phyloP scores from a whole-genome alignment of 2,329 filamentous ascomycete genomes.

The Aaosphaeria arxii region DNA sequence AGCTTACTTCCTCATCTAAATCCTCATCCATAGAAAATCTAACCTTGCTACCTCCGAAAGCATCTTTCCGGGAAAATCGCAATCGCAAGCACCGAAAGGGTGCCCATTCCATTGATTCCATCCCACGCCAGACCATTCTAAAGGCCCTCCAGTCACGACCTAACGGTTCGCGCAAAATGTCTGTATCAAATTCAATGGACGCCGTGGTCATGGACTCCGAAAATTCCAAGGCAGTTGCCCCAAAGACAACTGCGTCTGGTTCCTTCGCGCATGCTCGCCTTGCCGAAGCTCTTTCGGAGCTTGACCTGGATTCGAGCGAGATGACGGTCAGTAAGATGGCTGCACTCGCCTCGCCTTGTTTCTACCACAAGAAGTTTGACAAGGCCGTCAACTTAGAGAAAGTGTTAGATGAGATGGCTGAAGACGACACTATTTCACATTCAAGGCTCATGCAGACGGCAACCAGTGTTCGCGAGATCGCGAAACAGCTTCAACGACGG shows the following conservation, averaged over 20 bases:
- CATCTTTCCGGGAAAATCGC: slow-evolving; percentile 34
- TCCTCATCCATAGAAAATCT: slow-evolving; percentile 37
- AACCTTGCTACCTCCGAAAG: slow-evolving; percentile 26
- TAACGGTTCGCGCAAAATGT: slow-evolving; percentile 49
- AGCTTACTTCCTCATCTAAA: slow-evolving; percentile 9
- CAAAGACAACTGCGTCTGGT: slow-evolving; percentile 25
- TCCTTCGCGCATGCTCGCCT: slow-evolving; percentile 53
- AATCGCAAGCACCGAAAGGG: slow-evolving; percentile 37
- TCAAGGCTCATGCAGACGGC: slow-evolving; percentile 93
- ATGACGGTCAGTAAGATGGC: slow-evolving; percentile 51
- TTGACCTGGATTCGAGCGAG: slow-evolving; percentile 47
- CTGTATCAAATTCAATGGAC: slow-evolving; percentile 61
- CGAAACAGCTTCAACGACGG: slow-evolving; percentile 86
- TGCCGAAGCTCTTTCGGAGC: slow-evolving; percentile 55
- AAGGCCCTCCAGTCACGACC: slow-evolving; percentile 72
- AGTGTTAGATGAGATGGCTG: slow-evolving; percentile 90
- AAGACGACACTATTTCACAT: slow-evolving; percentile 86
- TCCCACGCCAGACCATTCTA: slow-evolving; percentile 78
- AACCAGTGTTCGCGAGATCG: slow-evolving; percentile 90
- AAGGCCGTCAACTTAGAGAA: slow-evolving; percentile 93
- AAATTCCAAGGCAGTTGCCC: slow-evolving; percentile 23
- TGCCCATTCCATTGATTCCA: slow-evolving; percentile 58
- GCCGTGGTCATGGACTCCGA: slow-evolving; percentile 51
- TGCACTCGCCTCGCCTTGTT: slow-evolving; percentile 86
- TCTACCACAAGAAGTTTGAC: slow-evolving; percentile 96